Percentiles rank a stretch among this genome's conserved stretches.
phyloP scores from a whole-genome alignment of 176 grass and related monocot species.

The Aegilops umbellulata region DNA sequence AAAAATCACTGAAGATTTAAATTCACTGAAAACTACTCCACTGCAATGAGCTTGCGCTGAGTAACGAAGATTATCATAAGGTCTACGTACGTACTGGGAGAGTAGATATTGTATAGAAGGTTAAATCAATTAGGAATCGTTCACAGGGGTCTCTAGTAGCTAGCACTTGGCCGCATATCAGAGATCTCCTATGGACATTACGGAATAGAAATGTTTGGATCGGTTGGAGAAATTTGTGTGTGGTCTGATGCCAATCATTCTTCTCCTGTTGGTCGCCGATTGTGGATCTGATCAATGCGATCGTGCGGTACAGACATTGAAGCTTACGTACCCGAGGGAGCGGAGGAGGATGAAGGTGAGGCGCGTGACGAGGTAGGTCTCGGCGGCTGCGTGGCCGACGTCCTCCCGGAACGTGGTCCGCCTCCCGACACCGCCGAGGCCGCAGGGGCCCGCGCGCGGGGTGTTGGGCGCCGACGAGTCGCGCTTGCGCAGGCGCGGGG shows the following conservation, averaged over 20 bases:
- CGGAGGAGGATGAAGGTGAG: conserved; percentile 76
- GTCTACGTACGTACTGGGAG: background rate
- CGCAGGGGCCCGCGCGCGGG: background rate
- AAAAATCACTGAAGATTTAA: background rate
- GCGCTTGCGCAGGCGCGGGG: conserved; percentile 34
- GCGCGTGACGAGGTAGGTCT: conserved; percentile 84
- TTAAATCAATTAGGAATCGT: background rate
- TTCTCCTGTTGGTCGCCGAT: background rate
- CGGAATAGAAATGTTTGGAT: background rate
- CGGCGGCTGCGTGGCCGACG: conserved; percentile 70
- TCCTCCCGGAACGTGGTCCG: conserved; percentile 56
- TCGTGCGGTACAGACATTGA: background rate
- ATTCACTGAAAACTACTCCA: background rate
- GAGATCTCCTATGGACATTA: background rate
- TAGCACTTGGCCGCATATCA: background rate
- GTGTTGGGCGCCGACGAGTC: background rate
- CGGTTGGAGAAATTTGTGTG: background rate
- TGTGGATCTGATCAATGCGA: background rate
- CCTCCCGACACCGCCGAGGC: background rate
- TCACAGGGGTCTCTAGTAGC: background rate
- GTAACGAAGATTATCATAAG: background rate
- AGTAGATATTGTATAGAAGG: background rate
- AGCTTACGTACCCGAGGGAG: conserved; percentile 70
- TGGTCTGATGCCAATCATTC: background rate
- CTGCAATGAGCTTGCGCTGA: background rate